A percentile compares a stretch with the other conserved stretches of the same genome.
Conservation (phyloP, 2,329 filamentous ascomycete genomes). For the Clarireedia monteithiana region DNA sequence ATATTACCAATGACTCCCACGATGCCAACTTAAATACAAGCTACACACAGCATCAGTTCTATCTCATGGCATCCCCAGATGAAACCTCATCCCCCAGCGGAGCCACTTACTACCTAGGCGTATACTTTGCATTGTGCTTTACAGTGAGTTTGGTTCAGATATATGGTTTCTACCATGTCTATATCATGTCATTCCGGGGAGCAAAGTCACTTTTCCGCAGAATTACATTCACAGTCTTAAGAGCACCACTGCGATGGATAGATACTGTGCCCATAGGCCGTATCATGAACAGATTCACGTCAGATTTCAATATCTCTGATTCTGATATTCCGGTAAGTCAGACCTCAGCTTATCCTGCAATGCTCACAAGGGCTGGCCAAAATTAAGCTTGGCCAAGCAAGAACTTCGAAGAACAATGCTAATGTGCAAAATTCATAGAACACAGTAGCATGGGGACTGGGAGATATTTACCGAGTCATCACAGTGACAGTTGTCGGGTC, state of each 20-base stretch:
- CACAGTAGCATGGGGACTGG: background rate
- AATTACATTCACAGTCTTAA: slow-evolving; percentile 57
- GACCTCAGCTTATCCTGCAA: too few species aligned
- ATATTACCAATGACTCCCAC: background rate
- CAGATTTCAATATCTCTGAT: slow-evolving; percentile 46
- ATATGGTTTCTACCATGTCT: slow-evolving; percentile 51
- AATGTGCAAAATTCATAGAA: background rate
- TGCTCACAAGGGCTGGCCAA: too few species aligned
- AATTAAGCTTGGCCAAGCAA: too few species aligned
- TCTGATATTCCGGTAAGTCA: slow-evolving; percentile 2
- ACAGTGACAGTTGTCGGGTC: slow-evolving; percentile 53
- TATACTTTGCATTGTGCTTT: slow-evolving; percentile 6
- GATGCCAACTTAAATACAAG: too few species aligned
- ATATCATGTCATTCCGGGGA: slow-evolving; percentile 55
- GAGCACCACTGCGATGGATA: slow-evolving; percentile 65
- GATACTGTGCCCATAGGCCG: slow-evolving; percentile 70
- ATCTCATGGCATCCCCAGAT: background rate
- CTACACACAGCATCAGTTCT: background rate
- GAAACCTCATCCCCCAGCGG: background rate
- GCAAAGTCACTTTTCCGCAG: slow-evolving; percentile 58
- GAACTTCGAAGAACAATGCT: too few species aligned
- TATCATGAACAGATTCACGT: slow-evolving; percentile 67
- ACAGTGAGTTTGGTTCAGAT: background rate
- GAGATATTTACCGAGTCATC: slow-evolving; percentile 32
- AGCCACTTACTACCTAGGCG: slow-evolving; percentile 5